A percentile compares a stretch with the other conserved stretches of the same genome.
Conservation (phyloP, 495 filamentous ascomycete genomes). For the Corynascus novoguineensis region DNA sequence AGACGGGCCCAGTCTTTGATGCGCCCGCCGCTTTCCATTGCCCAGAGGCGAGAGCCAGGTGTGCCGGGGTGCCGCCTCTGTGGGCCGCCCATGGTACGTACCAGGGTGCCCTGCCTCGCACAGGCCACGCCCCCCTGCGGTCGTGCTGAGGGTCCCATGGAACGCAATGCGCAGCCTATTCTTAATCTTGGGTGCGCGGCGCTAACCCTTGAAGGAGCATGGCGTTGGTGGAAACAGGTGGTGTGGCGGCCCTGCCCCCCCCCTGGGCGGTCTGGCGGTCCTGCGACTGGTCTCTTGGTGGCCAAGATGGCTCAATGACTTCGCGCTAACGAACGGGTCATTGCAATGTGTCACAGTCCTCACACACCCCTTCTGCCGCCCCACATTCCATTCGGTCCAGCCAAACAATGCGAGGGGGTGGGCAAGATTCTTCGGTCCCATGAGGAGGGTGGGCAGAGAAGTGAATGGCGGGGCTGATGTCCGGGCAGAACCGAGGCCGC, state of each 20-base stretch:
- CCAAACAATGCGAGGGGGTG: slow-evolving; percentile 5
- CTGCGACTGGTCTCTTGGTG: slow-evolving; percentile 13
- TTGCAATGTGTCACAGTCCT: slow-evolving; percentile 31
- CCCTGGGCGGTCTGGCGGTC: slow-evolving; percentile 15
- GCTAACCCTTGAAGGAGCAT: slow-evolving; percentile 25
- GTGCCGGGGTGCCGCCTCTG: slow-evolving; percentile 8
- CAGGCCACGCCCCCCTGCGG: slow-evolving; percentile 30
- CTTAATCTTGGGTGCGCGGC: slow-evolving; percentile 30
- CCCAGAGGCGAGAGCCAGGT: slow-evolving; percentile 9
- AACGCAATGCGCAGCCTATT: slow-evolving; percentile 32
- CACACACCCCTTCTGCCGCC: slow-evolving; percentile 7
- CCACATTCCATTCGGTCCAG: slow-evolving; percentile 11
- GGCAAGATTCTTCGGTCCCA: slow-evolving; percentile 1
- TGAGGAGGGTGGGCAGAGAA: slow-evolving; percentile 12
- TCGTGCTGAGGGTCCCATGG: slow-evolving; percentile 22
- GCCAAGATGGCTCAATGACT: slow-evolving; percentile 23
- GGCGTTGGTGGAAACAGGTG: slow-evolving; percentile 17
- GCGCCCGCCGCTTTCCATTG: slow-evolving; percentile 17
- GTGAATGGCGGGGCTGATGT: slow-evolving; percentile 9
- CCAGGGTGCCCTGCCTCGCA: slow-evolving; percentile 14
- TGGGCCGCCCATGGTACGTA: neutral
- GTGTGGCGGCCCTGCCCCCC: slow-evolving; percentile 12
- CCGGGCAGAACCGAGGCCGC: slow-evolving; percentile 32
- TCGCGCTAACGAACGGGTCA: slow-evolving; percentile 28
- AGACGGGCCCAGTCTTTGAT: slow-evolving; percentile 20